A percentile compares a stretch with the other conserved stretches of the same genome.
Conservation (phyloP, 352 stramenopile genomes). For the Phytophthora kernoviae region DNA sequence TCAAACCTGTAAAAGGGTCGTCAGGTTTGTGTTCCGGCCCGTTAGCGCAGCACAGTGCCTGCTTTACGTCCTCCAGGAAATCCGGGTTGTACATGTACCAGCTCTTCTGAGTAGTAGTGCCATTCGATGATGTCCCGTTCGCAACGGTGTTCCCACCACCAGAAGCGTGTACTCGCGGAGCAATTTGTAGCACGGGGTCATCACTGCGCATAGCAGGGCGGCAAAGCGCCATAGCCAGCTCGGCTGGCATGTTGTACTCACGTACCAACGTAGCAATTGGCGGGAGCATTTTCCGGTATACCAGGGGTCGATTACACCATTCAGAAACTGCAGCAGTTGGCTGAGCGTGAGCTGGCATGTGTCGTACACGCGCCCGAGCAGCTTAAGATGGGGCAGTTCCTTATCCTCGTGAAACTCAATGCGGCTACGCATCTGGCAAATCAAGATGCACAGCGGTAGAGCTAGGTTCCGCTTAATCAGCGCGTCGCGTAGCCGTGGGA, state of each 20-base stretch:
- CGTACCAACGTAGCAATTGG: conserved; percentile 62
- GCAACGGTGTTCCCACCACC: conserved; percentile 30
- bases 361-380: conserved; percentile 81
- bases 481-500: conserved; percentile 81
- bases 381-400: conserved; percentile 68
- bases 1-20: conserved; percentile 72
- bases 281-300: conserved; percentile 79
- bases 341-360: conserved; percentile 86
- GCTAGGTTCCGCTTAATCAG: conserved; percentile 82
- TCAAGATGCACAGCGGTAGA: conserved; percentile 76
- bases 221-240: conserved; percentile 81
- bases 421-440: conserved; percentile 85
- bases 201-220: conserved; percentile 80
- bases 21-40: conserved; percentile 22
- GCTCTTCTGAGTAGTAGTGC: conserved; percentile 26
- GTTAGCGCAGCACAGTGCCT: conserved; percentile 36
- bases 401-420: conserved; percentile 82
- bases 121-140: conserved; percentile 14
- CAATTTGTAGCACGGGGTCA: conserved; percentile 66
- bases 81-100: conserved; percentile 76
- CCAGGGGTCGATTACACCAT: conserved; percentile 71
- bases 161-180: conserved; percentile 61
- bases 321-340: conserved; percentile 87
- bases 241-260: conserved; percentile 75
- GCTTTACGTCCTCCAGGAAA: conserved; percentile 63